Conservation (phyloP, 2,329 filamentous ascomycete genomes). For the Beauveria sp. region DNA sequence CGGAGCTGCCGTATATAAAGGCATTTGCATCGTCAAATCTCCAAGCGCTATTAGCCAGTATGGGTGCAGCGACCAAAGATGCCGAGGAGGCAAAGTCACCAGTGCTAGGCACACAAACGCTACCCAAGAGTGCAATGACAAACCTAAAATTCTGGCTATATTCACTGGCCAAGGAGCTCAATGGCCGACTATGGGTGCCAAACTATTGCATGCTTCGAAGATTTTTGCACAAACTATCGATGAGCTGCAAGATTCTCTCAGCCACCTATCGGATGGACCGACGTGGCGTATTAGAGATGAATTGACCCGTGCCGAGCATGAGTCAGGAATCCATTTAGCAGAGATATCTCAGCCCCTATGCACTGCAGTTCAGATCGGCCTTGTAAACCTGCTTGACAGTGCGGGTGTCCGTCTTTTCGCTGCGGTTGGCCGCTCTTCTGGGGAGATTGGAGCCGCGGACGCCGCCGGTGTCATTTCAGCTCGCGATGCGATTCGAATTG, state of each 20-base stretch:
- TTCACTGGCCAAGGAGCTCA: constrained; percentile 29
- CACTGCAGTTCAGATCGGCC: constrained; percentile 22
- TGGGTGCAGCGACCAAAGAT: no score
- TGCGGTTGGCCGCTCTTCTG: constrained; percentile 41
- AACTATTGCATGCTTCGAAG: constrained; percentile 16
- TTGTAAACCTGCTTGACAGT: constrained; percentile 20
- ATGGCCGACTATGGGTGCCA: constrained; percentile 25
- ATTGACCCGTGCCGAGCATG: constrained; percentile 12
- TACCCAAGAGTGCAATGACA: neutral
- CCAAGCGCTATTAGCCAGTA: no score
- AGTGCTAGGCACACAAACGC: neutral
- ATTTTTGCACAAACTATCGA: constrained; percentile 12
- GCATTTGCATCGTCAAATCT: no score
- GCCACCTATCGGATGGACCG: constrained; percentile 15
- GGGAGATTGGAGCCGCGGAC: constrained; percentile 44
- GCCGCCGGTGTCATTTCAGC: constrained; percentile 33
- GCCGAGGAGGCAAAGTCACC: constrained; percentile 14
- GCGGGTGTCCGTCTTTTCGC: constrained; percentile 26
- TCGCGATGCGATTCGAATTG: constrained; percentile 19
- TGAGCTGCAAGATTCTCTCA: constrained; percentile 18
- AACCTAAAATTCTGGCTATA: constrained; percentile 12
- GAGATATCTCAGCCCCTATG: constrained; percentile 24
- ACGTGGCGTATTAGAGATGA: constrained; percentile 21
- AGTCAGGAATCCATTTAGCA: constrained; percentile 16
- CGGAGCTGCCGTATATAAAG: no score